Base-by-base conservation (phyloP, 345 rosid genomes). In the Sonneratia caseolaris region DNA sequence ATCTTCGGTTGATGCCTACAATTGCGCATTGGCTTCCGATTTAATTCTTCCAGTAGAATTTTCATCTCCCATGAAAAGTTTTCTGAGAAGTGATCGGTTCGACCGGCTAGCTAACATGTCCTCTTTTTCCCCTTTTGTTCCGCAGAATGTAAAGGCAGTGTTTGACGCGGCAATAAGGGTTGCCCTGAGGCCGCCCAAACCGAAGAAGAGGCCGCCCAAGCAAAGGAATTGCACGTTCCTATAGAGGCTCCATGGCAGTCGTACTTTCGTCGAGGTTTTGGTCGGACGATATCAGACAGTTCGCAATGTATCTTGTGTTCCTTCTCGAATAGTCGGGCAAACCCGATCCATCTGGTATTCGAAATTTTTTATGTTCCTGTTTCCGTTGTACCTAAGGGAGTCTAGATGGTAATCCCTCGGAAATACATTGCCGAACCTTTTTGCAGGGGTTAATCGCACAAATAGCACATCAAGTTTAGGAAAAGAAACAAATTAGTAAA, bases 131-230 rank as follows among this genome's bases (percentile, higher is more conserved):
- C 32, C 32, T n/a, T 69, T n/a, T 68, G 47, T 64, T 76, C 70
- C 61, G 57, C 91, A 92, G 97, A 90, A 90, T 64, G 91, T 92
- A 79, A 92, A 92, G 82, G 87, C 83, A 36, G 97, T 92, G 53
- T 92, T 92, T 64, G 96, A 92, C 75, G 87, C 91, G 14, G 97
- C 97, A 70, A 92, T 92, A 76, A 88, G 85, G 79, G 87, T 90
- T 53, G 96, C 90, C 75, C 92, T 92, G 66, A 96, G 90, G 83
- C 98, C 98, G 0, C 91, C 98, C 7, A 92, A 90, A 79, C 83
- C 78, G 77, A 90, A 84, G 86, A 88, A 83, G 84, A 90, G 74
- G 84, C 86, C 87, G 92, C 55, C 36, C 14, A 43, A 22, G 37
- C 27, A 48, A 9, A 68, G 70, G 55, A 68, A 16, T 38, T 68